phyloP scores from a whole-genome alignment of 176 grass and related monocot genomes.

The Musa troglodytarum region DNA sequence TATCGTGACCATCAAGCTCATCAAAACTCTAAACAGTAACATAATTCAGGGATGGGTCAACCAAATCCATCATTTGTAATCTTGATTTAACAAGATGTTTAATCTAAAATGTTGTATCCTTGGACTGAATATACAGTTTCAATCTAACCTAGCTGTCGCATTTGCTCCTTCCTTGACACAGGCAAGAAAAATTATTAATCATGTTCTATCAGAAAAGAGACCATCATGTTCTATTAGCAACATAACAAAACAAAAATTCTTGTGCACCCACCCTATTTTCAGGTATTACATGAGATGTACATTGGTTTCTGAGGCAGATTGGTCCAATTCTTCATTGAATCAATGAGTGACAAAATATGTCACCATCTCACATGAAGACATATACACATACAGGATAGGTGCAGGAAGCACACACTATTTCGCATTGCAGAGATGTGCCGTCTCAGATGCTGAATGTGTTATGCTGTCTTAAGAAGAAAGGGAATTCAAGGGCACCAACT shows the following conservation, averaged over 20 bases:
- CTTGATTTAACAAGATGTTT: not conserved
- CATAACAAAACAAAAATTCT: not conserved
- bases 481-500: slow-evolving; percentile 50
- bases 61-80: no score
- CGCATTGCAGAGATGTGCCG: not conserved
- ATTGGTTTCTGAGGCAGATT: not conserved
- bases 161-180: not conserved
- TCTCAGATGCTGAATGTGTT: not conserved
- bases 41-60: no score
- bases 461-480: not conserved
- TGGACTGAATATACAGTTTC: not conserved
- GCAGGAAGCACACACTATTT: not conserved
- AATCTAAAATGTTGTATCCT: not conserved
- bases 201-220: not conserved
- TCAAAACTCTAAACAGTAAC: no score
- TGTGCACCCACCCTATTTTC: not conserved
- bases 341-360: not conserved
- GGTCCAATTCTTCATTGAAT: not conserved
- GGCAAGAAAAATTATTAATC: not conserved
- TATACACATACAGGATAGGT: not conserved
- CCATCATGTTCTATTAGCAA: not conserved
- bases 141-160: not conserved
- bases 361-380: not conserved
- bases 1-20: no score
- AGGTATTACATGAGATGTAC: not conserved